Evolutionary conservation across 805 yeast genomes (phyloP), one percentile per base, ranked within the genome.

Genomic region (Candida ponderosae): DNA sequence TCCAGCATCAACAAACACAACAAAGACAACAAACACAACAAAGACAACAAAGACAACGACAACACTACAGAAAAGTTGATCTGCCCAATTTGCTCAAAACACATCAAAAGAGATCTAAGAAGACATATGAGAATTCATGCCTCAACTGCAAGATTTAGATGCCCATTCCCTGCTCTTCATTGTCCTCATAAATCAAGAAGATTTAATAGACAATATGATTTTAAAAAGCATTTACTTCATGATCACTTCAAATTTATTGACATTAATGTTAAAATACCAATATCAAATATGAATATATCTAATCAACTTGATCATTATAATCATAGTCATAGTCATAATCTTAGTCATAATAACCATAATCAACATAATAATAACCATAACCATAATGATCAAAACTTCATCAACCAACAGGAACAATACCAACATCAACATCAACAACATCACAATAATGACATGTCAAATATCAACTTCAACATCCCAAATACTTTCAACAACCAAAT

Each of bases 201-300:
- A 47, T 79, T 79, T 60, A 79, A 79, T 56, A 61, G 86, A 34
- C 81, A 81, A 6, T 79, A 79, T 52, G 86, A 79, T 52, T 76
- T 63, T 62, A 79, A 79, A 50, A 79, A 79, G 49, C 86, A 79
- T 50, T 54, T 79, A 37, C 57, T 79, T 30, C 79, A 77, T 50
- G 62, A 70, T 36, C 86, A 79, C 45, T 79, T 79, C 50, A 53
- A 52, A 33, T 77, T 76, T 50, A 79, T 74, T 44, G 63, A 72
- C 40, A 45, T 46, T 13, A 60, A 62, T 5, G 50, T 41, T 2
- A 45, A 39, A 21, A 10, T 24, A 11, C 13, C 27, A 24, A 24
- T 11, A n/a, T n/a, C n/a, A n/a, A n/a, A n/a, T n/a, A n/a, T n/a
- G n/a, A n/a, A n/a, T n/a, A n/a, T n/a, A n/a, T n/a, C n/a, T n/a